Evolutionary conservation across 2,329 filamentous ascomycete genomes (phyloP), one percentile per base, ranked within the genome.

Genomic region (Stemphylium vesicarium): DNA sequence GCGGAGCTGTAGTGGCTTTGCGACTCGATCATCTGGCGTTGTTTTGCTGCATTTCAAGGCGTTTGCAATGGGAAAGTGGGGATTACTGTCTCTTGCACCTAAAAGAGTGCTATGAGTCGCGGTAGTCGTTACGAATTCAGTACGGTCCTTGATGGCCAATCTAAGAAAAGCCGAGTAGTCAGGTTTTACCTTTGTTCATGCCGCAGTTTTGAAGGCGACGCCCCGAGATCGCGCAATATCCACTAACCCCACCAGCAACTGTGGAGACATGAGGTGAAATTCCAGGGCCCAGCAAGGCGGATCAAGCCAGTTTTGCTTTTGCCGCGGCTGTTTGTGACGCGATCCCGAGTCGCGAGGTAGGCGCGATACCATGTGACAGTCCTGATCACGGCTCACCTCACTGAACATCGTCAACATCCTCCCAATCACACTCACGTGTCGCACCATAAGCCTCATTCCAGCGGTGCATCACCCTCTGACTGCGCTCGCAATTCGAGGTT

Each of bases 1-100:
- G 22, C 37, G 31, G 29, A n/a, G 45, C n/a, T 41, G 33, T 15
- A 15, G 26, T 16, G 18, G 40, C 26, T 32, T 29, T 31, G 37
- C 32, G 24, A 16, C 35, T 37, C 18, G n/a, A n/a, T 20, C 11
- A 15, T 39, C 20, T 39, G 47, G 52, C 52, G 47, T 55, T 55
- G 31, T 24, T 33, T 31, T 36, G 22, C 13, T 55, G 52, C 52
- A 55, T 55, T 50, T 55, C 26, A 18, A 35, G 52, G 52, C 52
- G 52, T 55, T 55, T 20, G 29, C 16, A 15, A 36, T 18, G 41
- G 31, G 32, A 45, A 55, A 45, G 39, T 22, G 16, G 20, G 6
- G 37, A 40, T 16, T 51, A 41, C 40, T 20, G 13, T 24, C 18
- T 8, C 10, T 50, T 24, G 45, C 45, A 33, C 15, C 29, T 12